A percentile compares a stretch with the other conserved stretches of the same genome.
Evolutionary conservation across 257 asterid species (phyloP).

Genomic region (Leonotis leonurus): DNA sequence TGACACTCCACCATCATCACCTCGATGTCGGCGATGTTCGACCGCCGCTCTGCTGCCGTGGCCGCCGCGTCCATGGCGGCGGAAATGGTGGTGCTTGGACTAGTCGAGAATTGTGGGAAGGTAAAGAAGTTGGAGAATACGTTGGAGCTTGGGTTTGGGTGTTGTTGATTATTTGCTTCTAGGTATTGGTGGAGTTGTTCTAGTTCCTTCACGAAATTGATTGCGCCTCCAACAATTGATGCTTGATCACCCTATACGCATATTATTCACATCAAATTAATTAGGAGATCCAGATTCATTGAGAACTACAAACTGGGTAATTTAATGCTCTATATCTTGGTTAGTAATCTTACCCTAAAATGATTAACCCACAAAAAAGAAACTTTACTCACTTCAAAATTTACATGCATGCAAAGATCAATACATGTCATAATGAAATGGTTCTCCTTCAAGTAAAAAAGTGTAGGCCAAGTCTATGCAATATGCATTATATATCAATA

Average conservation of each 20-base stretch:
- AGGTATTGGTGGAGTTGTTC: constrained; percentile 67
- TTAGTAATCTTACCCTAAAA: no score
- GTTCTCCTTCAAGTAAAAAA: no score
- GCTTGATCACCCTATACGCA: constrained; percentile 95
- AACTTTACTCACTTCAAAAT: no score
- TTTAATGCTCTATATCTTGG: background rate
- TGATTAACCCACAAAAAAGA: background rate
- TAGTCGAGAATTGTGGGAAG: constrained; percentile 38
- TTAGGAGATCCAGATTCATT: background rate
- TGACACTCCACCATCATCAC: constrained; percentile 57
- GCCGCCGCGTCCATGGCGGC: constrained; percentile 7
- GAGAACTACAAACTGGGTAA: no score
- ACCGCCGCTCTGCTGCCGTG: constrained; percentile 12
- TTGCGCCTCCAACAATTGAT: constrained; percentile 84
- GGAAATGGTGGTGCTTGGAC: constrained; percentile 3
- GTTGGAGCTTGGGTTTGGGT: background rate
- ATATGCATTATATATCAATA: background rate
- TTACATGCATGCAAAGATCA: constrained; percentile 10
- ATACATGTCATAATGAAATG: background rate
- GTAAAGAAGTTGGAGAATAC: constrained; percentile 25
- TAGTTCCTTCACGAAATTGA: constrained; percentile 74
- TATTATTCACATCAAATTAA: no score
- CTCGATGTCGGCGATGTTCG: constrained; percentile 51
- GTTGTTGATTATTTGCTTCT: constrained; percentile 16
- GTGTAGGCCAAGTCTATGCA: background rate